These are phyloP conservation scores for Arthonia radiata DNA, from an alignment of 495 filamentous ascomycete genomes.

Conservation along the genomic window DNA sequence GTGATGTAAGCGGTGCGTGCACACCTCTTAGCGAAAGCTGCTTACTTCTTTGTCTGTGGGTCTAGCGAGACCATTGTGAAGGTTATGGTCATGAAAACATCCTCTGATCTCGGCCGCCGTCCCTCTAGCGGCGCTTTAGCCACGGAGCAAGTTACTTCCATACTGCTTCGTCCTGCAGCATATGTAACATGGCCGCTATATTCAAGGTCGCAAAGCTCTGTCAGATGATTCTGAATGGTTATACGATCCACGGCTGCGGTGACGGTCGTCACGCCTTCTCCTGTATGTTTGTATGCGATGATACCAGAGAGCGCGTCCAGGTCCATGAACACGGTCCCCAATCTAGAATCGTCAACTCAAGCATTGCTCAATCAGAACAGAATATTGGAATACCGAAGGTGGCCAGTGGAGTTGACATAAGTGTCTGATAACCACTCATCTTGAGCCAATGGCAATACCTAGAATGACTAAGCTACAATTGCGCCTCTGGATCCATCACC, in stretches of 20 bases:
- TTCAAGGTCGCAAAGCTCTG: conserved; percentile 59
- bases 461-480: conserved; percentile 6
- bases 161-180: conserved; percentile 53
- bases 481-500: background rate
- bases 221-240: conserved; percentile 45
- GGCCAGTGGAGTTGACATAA: conserved; percentile 40
- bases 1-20: conserved; percentile 1
- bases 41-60: conserved; percentile 41
- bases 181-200: conserved; percentile 61
- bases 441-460: conserved; percentile 39
- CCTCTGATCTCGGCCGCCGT: conserved; percentile 31
- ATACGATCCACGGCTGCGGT: conserved; percentile 66
- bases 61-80: conserved; percentile 74
- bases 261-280: conserved; percentile 49
- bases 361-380: background rate
- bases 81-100: conserved; percentile 52
- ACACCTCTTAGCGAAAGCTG: background rate
- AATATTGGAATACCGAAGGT: conserved; percentile 24
- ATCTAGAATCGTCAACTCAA: conserved; percentile 10
- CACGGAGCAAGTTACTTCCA: conserved; percentile 59
- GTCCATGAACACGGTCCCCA: conserved; percentile 58
- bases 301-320: conserved; percentile 61
- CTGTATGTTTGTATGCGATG: conserved; percentile 63
- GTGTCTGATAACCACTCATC: conserved; percentile 48
- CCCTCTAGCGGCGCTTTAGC: conserved; percentile 34